These are phyloP conservation scores for Cystofilobasidium ferigula DNA, from an alignment of 768 basidiomycete genomes.

Conservation along the genomic window DNA sequence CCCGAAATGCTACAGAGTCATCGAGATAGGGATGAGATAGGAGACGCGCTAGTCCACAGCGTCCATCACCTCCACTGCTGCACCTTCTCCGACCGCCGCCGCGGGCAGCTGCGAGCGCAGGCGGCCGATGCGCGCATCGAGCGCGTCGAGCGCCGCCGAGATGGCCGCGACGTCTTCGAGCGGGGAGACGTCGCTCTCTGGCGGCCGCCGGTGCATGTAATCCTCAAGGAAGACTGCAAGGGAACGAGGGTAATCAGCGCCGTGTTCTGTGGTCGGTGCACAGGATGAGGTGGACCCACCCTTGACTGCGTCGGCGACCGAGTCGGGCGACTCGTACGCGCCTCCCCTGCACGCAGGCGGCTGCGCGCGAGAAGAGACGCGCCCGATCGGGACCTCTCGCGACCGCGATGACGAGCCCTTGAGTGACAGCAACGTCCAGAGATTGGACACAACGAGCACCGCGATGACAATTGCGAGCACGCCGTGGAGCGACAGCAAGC, in stretches of 20 bases:
- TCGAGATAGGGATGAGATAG: no score
- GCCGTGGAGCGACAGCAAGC: conserved; percentile 43
- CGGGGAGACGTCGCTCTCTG: not conserved
- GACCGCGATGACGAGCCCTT: no score
- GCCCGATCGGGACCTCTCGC: no score
- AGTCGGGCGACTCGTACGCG: conserved; percentile 8
- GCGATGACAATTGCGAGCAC: conserved; percentile 60
- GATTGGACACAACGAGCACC: conserved; percentile 60
- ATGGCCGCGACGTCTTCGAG: conserved; percentile 12
- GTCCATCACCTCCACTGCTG: not conserved
- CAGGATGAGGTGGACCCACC: not conserved
- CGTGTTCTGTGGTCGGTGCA: not conserved
- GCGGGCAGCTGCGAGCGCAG: not conserved
- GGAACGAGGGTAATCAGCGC: not conserved
- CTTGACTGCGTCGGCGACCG: conserved; percentile 23
- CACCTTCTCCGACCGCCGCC: not conserved
- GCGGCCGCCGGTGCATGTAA: not conserved
- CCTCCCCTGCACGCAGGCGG: not conserved
- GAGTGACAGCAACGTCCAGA: conserved; percentile 51
- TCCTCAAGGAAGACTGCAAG: conserved; percentile 16
- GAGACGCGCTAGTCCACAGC: conserved; percentile 6
- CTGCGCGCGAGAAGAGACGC: no score
- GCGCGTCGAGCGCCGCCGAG: conserved; percentile 14
- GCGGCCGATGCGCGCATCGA: conserved; percentile 5
- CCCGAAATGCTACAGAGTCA: no score